These are phyloP conservation scores for Stevia rebaudiana DNA, from an alignment of 140 eudicot species.

Conservation along the genomic window DNA sequence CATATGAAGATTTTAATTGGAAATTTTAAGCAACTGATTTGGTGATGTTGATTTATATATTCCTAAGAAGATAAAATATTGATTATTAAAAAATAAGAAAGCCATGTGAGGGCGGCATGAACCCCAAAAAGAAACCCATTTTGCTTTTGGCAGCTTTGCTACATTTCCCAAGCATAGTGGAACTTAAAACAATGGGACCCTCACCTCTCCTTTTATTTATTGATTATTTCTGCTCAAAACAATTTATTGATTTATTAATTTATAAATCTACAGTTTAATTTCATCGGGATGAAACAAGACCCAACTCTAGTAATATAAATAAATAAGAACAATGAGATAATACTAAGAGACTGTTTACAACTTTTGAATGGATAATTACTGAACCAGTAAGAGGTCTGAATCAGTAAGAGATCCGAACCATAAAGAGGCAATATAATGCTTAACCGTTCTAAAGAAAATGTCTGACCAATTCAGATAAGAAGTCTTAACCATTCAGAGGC, in stretches of 20 bases:
- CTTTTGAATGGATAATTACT: too few relatives aligned
- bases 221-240: too few relatives aligned
- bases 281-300: neutral
- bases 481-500: too few relatives aligned
- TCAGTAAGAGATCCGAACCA: too few relatives aligned
- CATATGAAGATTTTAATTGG: neutral
- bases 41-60: neutral
- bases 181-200: slow-evolving; percentile 16
- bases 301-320: neutral
- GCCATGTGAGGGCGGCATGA: slow-evolving; percentile 42
- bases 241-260: too few relatives aligned
- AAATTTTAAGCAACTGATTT: neutral
- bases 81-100: neutral
- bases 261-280: neutral
- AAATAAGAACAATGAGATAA: neutral
- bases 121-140: slow-evolving; percentile 34
- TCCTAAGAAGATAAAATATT: neutral
- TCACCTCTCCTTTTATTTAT: neutral
- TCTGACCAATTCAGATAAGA: too few relatives aligned
- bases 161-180: slow-evolving; percentile 53
- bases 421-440: too few relatives aligned
- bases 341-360: too few relatives aligned
- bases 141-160: slow-evolving; percentile 48
- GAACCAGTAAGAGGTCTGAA: too few relatives aligned
- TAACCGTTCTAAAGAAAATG: too few relatives aligned